These are phyloP conservation scores for Phytophthora multivora DNA, from an alignment of 352 stramenopile genomes.

Conservation along the genomic window DNA sequence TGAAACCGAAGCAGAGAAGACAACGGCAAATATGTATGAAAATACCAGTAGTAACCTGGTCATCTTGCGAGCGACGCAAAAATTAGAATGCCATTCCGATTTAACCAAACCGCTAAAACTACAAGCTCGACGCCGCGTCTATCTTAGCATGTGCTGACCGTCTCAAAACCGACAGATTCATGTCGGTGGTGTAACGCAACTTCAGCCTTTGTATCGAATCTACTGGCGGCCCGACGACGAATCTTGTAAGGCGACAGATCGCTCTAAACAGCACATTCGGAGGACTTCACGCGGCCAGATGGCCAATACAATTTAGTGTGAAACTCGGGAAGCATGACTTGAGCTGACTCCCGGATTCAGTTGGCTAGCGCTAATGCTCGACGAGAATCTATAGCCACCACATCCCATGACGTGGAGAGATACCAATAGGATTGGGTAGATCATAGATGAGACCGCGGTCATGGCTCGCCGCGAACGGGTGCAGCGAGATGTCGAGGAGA, in stretches of 20 bases:
- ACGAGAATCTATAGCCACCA: constrained; percentile 17
- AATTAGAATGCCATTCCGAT: constrained; percentile 27
- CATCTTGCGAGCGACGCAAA: constrained; percentile 23
- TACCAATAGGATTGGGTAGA: constrained; percentile 8
- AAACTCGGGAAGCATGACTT: background rate
- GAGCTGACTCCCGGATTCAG: constrained; percentile 15
- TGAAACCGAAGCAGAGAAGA: constrained; percentile 1
- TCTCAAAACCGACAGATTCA: constrained; percentile 32
- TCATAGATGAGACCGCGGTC: constrained; percentile 19
- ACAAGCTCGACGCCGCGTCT: constrained; percentile 5
- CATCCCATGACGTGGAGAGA: constrained; percentile 13
- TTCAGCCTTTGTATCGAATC: constrained; percentile 33
- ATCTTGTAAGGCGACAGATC: constrained; percentile 27
- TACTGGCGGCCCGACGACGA: constrained; percentile 17
- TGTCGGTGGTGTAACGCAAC: constrained; percentile 3
- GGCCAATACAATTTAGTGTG: constrained; percentile 6
- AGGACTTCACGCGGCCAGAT: constrained; percentile 10
- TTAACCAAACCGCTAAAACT: constrained; percentile 22
- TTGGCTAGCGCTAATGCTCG: constrained; percentile 22
- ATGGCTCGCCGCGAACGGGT: background rate
- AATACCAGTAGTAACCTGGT: constrained; percentile 21
- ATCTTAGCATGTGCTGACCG: constrained; percentile 22
- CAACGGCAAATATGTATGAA: background rate
- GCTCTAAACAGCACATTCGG: constrained; percentile 13
- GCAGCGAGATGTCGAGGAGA: constrained; percentile 1